phyloP scores from a whole-genome alignment of 306 rosid genomes.

The Boehmeria nivea region DNA sequence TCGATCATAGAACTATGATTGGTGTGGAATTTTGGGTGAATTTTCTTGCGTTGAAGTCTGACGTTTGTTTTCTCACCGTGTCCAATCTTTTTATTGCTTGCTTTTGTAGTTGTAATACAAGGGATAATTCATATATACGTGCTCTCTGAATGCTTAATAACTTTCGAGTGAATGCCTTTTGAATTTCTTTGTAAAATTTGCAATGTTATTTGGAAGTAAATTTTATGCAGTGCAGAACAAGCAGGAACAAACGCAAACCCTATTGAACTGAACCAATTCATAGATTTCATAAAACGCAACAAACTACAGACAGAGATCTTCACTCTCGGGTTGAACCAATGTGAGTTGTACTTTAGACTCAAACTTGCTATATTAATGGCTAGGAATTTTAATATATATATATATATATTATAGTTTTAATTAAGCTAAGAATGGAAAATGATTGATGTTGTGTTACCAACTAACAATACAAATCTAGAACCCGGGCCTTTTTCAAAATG shows the following conservation, averaged over 20 bases:
- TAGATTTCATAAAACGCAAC: slow-evolving; percentile 44
- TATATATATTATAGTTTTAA: no score
- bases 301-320: slow-evolving; percentile 51
- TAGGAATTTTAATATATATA: no score
- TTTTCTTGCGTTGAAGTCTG: background rate
- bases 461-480: no score
- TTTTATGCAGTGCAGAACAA: slow-evolving; percentile 52
- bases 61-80: no score
- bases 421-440: no score
- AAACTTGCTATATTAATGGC: no score
- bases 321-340: slow-evolving; percentile 47
- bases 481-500: background rate
- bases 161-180: no score
- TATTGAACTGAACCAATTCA: slow-evolving; percentile 38
- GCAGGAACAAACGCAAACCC: slow-evolving; percentile 51
- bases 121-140: background rate
- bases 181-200: background rate
- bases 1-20: no score
- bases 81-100: background rate
- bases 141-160: background rate
- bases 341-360: slow-evolving; percentile 30
- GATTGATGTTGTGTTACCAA: no score
- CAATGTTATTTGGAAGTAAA: slow-evolving; percentile 5
- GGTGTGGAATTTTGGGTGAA: no score
- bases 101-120: background rate